These are phyloP conservation scores for Saccharomyces hybrid DNA, from an alignment of 1,139 yeast species.

Conservation along the genomic window DNA sequence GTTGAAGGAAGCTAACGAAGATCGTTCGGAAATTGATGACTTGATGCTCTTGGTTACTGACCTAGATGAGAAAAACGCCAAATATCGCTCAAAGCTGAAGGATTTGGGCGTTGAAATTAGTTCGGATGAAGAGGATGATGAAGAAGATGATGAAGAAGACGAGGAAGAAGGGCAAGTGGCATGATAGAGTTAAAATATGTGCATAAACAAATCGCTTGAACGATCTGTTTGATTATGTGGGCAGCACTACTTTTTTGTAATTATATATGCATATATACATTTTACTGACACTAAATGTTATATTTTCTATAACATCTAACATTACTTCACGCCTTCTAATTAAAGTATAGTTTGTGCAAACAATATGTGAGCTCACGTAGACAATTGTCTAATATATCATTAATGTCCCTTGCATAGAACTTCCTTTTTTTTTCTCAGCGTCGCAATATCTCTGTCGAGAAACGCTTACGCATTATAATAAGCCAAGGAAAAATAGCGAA, in stretches of 20 bases:
- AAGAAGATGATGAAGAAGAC: slow-evolving; percentile 1
- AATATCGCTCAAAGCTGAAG: slow-evolving; percentile 48
- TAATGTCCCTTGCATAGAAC: background rate
- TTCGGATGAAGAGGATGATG: slow-evolving; percentile 42
- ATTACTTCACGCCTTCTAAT: background rate
- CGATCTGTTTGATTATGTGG: background rate
- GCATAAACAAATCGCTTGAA: background rate
- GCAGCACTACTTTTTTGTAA: background rate
- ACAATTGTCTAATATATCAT: background rate
- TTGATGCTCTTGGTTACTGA: slow-evolving; percentile 67
- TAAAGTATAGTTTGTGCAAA: background rate
- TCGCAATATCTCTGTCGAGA: background rate
- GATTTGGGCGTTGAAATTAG: slow-evolving; percentile 44
- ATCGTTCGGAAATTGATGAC: slow-evolving; percentile 55
- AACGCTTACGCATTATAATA: background rate
- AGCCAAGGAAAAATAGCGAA: background rate
- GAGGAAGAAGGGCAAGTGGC: background rate
- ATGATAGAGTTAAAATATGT: background rate
- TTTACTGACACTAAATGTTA: background rate
- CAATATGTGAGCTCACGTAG: no score
- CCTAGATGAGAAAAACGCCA: slow-evolving; percentile 57
- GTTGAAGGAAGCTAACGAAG: slow-evolving; percentile 12
- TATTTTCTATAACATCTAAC: background rate
- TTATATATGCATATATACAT: background rate
- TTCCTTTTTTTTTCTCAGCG: background rate